A percentile compares a stretch with the other conserved stretches of the same genome.
Conservation (phyloP, 176 grass and related monocot genomes). For the Tillandsia leiboldiana region DNA sequence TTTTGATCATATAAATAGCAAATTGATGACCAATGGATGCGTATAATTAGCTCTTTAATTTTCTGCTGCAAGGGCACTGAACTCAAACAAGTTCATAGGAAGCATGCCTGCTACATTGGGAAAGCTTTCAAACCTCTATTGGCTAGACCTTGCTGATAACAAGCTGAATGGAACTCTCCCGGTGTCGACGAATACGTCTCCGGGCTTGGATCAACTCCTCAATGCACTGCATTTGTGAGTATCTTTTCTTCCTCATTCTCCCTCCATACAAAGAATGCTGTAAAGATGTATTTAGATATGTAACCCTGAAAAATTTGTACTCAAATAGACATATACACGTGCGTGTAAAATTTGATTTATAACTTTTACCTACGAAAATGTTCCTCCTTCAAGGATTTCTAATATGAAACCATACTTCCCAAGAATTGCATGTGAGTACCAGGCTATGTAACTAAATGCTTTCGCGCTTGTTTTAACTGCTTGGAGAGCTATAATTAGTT, state of each 20-base stretch:
- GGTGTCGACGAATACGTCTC: slow-evolving; percentile 33
- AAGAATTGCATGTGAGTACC: too few species aligned
- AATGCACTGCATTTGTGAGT: slow-evolving; percentile 57
- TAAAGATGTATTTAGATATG: too few species aligned
- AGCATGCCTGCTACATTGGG: slow-evolving; percentile 53
- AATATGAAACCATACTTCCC: too few species aligned
- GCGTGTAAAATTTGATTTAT: too few species aligned
- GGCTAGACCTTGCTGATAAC: slow-evolving; percentile 62
- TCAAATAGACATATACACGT: too few species aligned
- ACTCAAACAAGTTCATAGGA: slow-evolving; percentile 50
- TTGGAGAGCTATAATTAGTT: slow-evolving; percentile 9
- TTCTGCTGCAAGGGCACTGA: slow-evolving; percentile 36
- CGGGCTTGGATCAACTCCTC: slow-evolving; percentile 56
- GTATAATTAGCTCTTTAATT: neutral
- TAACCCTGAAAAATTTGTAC: too few species aligned
- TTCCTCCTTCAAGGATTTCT: too few species aligned
- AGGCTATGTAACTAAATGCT: too few species aligned
- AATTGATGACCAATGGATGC: neutral
- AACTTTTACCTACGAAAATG: too few species aligned
- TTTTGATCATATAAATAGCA: slow-evolving; percentile 6
- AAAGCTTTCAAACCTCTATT: slow-evolving; percentile 43
- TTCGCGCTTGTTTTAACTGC: neutral
- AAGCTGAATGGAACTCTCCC: slow-evolving; percentile 41
- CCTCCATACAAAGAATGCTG: neutral
- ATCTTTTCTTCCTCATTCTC: neutral